Base-by-base conservation (phyloP, 2,329 filamentous ascomycete genomes). In the Cucurbitaria berberidis region DNA sequence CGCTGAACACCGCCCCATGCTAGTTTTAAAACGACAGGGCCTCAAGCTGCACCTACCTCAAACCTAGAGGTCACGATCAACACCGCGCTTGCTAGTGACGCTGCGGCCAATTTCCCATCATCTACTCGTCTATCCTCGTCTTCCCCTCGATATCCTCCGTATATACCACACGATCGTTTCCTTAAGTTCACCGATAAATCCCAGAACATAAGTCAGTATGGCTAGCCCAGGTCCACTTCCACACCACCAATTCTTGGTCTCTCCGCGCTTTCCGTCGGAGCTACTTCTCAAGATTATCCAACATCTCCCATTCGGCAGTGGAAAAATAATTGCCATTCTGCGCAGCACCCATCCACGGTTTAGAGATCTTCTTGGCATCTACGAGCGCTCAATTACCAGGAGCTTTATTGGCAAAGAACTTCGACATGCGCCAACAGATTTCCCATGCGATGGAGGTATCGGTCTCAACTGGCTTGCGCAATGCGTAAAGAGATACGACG, bases 401-500 rank as follows among this genome's bases (percentile, higher is more conserved):
- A 39, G 24, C 15, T 70, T 72, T 38, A 59, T 67, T 34, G 43
- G 40, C 1, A 65, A 55, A 32, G 63, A 71, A 45, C 62, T 72
- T 7, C 63, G 59, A 0, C 69, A 74, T 30, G 69, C 68, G 0
- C 51, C 48, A 5, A 61, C 53, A 0, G 71, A 74, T 34, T 73
- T 74, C 22, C 59, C 64, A 2, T 59, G 49, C 39, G 47, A 57
- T 21, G 36, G 40, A 1, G 41, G 40, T 1, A 41, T 59, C 15
- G 53, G 46, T 1, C 62, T 68, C 26, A 44, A 45, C n/a, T 74
- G 69, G 67, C 55, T 74, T 8, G 49, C 55, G 2, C 26, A 59
- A 8, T 74, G 70, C 26, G 66, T 70, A 2, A 50, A 51, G n/a
- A 60, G 51, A 15, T 74, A 73, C 49, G 63, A 74, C 35, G 42